A percentile compares a stretch with the other conserved stretches of the same genome.
These are phyloP conservation scores for Porphyrellus cyaneotinctus DNA, from an alignment of 768 basidiomycete genomes.

Conservation along the genomic window DNA sequence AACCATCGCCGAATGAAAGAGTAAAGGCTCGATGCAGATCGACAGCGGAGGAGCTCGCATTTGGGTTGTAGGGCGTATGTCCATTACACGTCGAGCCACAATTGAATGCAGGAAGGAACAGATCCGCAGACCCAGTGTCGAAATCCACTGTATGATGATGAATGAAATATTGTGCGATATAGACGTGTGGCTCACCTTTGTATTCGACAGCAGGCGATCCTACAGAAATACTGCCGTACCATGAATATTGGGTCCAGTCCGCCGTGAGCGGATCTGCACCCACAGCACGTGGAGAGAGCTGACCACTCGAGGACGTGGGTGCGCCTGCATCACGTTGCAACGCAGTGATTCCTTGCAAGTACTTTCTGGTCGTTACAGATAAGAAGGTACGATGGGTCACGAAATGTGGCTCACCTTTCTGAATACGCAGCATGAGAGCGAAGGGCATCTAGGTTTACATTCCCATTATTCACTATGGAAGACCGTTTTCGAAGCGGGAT, in stretches of 20 bases:
- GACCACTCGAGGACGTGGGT: background rate
- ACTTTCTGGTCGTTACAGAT: conserved; percentile 16
- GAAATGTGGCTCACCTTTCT: conserved; percentile 8
- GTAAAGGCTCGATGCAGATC: conserved; percentile 27
- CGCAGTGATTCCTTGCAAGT: conserved; percentile 10
- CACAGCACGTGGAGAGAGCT: conserved; percentile 3
- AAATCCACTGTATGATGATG: conserved; percentile 23
- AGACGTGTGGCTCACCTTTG: conserved; percentile 10
- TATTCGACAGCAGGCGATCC: conserved; percentile 23
- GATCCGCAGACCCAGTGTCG: conserved; percentile 35
- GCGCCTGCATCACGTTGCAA: conserved; percentile 3
- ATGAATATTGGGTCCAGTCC: conserved; percentile 8
- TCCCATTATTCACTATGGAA: conserved; percentile 10
- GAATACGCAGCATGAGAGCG: conserved; percentile 15
- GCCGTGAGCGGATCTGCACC: conserved; percentile 13
- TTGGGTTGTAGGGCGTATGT: conserved; percentile 36
- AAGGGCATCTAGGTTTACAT: conserved; percentile 13
- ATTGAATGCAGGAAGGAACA: conserved; percentile 28
- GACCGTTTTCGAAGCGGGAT: conserved; percentile 20
- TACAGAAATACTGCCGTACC: conserved; percentile 26
- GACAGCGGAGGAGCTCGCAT: conserved; percentile 28
- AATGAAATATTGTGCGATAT: background rate
- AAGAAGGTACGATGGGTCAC: background rate
- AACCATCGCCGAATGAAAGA: conserved; percentile 43
- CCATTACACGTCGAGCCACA: conserved; percentile 31